Percentiles rank a stretch among this genome's conserved stretches.
phyloP scores from a whole-genome alignment of 2,329 filamentous ascomycete genomes.

The Fusarium mundagurra region DNA sequence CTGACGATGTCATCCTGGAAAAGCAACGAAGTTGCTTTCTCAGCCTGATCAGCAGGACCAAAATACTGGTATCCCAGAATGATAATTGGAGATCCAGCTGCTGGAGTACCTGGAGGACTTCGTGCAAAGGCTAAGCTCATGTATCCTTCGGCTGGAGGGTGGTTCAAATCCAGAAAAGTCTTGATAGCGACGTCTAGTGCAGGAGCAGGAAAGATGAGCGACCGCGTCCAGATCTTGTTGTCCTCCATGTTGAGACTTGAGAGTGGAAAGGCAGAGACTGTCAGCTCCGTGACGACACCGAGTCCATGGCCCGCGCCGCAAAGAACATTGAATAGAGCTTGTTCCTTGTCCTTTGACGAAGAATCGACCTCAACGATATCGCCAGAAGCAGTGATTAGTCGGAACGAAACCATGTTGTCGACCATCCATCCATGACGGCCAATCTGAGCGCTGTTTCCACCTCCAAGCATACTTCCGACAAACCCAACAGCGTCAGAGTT shows the following conservation, averaged over 20 bases:
- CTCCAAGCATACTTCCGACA: slow-evolving; percentile 43
- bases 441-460: slow-evolving; percentile 40
- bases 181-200: slow-evolving; percentile 35
- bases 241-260: slow-evolving; percentile 40
- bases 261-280: slow-evolving; percentile 39
- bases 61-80: slow-evolving; percentile 38
- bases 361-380: slow-evolving; percentile 22
- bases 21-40: slow-evolving; percentile 31
- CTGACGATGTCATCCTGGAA: slow-evolving; percentile 21
- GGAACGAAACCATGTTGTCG: slow-evolving; percentile 45
- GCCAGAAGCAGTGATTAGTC: slow-evolving; percentile 40
- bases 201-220: slow-evolving; percentile 42
- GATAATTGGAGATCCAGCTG: slow-evolving; percentile 44
- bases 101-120: slow-evolving; percentile 44
- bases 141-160: slow-evolving; percentile 19
- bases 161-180: slow-evolving; percentile 36
- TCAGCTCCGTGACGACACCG: slow-evolving; percentile 45
- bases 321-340: slow-evolving; percentile 44
- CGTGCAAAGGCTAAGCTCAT: slow-evolving; percentile 41
- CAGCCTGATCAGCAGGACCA: slow-evolving; percentile 40
- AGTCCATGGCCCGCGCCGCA: slow-evolving; percentile 50
- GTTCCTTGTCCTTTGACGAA: slow-evolving; percentile 32
- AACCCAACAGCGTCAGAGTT: slow-evolving; percentile 44
- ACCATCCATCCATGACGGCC: slow-evolving; percentile 48
- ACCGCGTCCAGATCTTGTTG: slow-evolving; percentile 46